These are phyloP conservation scores for Porogramme epimiltina DNA, from an alignment of 1,284 basidiomycete species.

Conservation along the genomic window DNA sequence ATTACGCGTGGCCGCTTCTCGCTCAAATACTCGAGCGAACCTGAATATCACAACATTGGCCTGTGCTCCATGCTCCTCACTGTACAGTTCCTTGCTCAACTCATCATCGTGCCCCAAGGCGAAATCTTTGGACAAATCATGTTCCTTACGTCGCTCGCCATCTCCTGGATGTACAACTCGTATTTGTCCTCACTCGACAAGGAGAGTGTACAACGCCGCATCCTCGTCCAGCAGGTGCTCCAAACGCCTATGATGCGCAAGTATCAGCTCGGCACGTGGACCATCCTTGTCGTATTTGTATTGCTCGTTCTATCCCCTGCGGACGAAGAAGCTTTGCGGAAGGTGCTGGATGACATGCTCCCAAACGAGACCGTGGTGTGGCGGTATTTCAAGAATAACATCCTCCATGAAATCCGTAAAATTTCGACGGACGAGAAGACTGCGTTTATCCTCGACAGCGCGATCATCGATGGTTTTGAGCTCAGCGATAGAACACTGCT, in stretches of 20 bases:
- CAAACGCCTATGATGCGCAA: neutral
- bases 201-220: constrained; percentile 7
- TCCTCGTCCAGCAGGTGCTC: constrained; percentile 7
- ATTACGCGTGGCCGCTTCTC: constrained; percentile 11
- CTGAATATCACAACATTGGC: constrained; percentile 7
- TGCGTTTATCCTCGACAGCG: constrained; percentile 1
- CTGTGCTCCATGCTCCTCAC: constrained; percentile 9
- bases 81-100: constrained; percentile 13
- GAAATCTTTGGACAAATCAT: constrained; percentile 12
- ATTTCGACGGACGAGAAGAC: too few species aligned
- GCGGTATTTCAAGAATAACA: constrained; percentile 9
- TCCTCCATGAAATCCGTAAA: constrained; percentile 9
- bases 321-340: neutral
- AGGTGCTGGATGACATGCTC: constrained; percentile 14
- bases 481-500: constrained; percentile 1
- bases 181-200: constrained; percentile 12
- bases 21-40: constrained; percentile 5
- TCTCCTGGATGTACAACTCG: constrained; percentile 16
- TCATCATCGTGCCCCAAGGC: constrained; percentile 14
- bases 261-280: constrained; percentile 8
- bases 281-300: constrained; percentile 5
- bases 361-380: constrained; percentile 18
- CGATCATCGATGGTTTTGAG: neutral
- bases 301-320: constrained; percentile 6
- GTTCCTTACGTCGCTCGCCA: constrained; percentile 12